A percentile compares a stretch with the other conserved stretches of the same genome.
Conservation (phyloP, 352 stramenopile species). For the Blastocystis sp. region DNA sequence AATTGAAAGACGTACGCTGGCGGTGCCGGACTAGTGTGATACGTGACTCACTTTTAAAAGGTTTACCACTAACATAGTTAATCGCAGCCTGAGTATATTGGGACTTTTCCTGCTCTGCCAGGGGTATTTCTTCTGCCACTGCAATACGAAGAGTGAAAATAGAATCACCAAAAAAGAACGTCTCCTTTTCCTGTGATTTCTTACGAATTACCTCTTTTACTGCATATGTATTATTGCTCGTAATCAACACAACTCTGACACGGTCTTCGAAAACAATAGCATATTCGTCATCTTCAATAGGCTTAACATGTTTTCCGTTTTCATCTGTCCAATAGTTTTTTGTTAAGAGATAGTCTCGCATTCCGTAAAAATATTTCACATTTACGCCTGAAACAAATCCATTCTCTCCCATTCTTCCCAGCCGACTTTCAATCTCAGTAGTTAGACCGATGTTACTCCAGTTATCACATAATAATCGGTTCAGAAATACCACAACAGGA, state of each 20-base stretch:
- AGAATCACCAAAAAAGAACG: not conserved
- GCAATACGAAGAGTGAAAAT: constrained; percentile 8
- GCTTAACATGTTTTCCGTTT: not conserved
- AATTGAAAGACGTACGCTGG: constrained; percentile 14
- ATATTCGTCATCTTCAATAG: constrained; percentile 17
- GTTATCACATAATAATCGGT: not conserved
- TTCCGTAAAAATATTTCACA: constrained; percentile 14
- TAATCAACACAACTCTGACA: not conserved
- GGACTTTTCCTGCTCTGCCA: not conserved
- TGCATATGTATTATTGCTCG: not conserved
- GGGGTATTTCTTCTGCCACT: not conserved
- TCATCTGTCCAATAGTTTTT: constrained; percentile 21
- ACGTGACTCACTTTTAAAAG: too few species aligned
- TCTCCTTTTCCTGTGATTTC: not conserved
- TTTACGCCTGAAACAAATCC: constrained; percentile 20
- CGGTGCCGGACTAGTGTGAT: not conserved
- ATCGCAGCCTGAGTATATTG: not conserved
- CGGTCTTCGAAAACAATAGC: not conserved
- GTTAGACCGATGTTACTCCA: constrained; percentile 2
- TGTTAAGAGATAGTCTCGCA: constrained; percentile 7
- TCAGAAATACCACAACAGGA: not conserved
- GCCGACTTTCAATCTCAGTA: not conserved
- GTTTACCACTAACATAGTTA: not conserved
- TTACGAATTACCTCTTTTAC: not conserved
- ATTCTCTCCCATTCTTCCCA: not conserved